Conservation (phyloP, 1,284 basidiomycete species). For the Apiotrichum akiyoshidainum region DNA sequence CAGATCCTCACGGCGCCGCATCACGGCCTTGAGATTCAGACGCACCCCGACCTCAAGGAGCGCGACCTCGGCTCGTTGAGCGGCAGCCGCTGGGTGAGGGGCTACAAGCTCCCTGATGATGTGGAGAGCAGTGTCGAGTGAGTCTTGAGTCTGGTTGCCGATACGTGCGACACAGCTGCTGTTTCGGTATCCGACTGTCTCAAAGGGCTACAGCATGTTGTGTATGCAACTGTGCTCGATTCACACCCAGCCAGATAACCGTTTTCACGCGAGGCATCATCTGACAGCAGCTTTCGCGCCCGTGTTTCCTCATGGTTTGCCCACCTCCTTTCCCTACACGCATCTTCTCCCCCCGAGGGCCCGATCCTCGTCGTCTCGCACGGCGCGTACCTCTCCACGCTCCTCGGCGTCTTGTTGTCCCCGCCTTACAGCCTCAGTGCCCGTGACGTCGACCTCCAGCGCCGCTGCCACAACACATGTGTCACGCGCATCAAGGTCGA, state of each 20-base stretch:
- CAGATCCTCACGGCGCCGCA: conserved; percentile 31
- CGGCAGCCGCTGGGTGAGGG: conserved; percentile 27
- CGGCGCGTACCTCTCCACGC: conserved; percentile 39
- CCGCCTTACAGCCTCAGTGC: conserved; percentile 10
- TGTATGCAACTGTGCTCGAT: no score
- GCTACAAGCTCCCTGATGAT: conserved; percentile 29
- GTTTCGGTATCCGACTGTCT: no score
- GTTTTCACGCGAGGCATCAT: no score
- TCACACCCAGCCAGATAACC: no score
- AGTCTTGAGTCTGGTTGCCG: conserved; percentile 2
- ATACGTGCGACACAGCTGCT: no score
- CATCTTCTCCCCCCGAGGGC: not conserved
- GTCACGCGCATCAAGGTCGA: conserved; percentile 27
- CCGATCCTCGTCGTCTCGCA: conserved; percentile 40
- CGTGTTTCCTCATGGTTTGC: conserved; percentile 23
- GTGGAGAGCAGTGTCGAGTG: conserved; percentile 30
- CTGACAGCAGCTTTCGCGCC: conserved; percentile 17
- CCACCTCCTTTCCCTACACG: conserved; percentile 20
- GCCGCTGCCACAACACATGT: conserved; percentile 34
- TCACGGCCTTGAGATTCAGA: conserved; percentile 17
- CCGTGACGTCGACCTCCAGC: conserved; percentile 18
- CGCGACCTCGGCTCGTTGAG: conserved; percentile 37
- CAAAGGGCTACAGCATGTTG: no score
- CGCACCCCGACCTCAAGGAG: conserved; percentile 32
- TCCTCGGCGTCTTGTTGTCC: conserved; percentile 27